Evolutionary conservation across 1,284 basidiomycete species (phyloP), one percentile per base, ranked within the genome.

Genomic region (Agaricales sp.): DNA sequence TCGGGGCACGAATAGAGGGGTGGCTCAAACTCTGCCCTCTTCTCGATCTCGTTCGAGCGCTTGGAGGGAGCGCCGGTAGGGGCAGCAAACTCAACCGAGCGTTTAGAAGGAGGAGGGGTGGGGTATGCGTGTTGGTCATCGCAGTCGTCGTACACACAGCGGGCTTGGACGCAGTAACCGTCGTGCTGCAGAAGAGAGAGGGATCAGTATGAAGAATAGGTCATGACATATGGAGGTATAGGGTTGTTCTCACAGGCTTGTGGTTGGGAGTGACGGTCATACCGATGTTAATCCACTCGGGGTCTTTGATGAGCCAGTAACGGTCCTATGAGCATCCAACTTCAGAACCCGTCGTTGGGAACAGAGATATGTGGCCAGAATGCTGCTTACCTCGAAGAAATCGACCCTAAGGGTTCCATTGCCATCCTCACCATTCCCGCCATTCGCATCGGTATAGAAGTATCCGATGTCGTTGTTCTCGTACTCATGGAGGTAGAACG

Each of bases 221-320:
- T n/a, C n/a, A n/a, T n/a, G 13, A 41, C 39, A 18, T n/a, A 16
- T 41, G n/a, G n/a, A n/a, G n/a, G n/a, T n/a, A n/a, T n/a, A n/a
- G n/a, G n/a, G n/a, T n/a, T n/a, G 39, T 20, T 41, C 39, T n/a
- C 19, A n/a, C 39, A 6, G 26, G 26, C 26, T 30, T 14, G 26
- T 30, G 26, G 39, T 41, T 41, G 19, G 39, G 39, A n/a, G 39
- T 41, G 4, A 41, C 39, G 18, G 8, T 16, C 8, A 41, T 16
- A 4, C 39, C 39, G 16, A 41, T 20, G 39, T 41, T 41, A 20
- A 41, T 41, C 39, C 39, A 41, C 8, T n/a, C 13, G 4, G 39
- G 39, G 16, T 41, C 39, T 41, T 41, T 41, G n/a, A 41, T 16
- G 39, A 41, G 39, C n/a, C 19, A 41, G 39, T 41, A 41, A 20